A percentile compares a stretch with the other conserved stretches of the same genome.
Evolutionary conservation across 768 basidiomycete species (phyloP).

Genomic region (Rubroboletus satanas): DNA sequence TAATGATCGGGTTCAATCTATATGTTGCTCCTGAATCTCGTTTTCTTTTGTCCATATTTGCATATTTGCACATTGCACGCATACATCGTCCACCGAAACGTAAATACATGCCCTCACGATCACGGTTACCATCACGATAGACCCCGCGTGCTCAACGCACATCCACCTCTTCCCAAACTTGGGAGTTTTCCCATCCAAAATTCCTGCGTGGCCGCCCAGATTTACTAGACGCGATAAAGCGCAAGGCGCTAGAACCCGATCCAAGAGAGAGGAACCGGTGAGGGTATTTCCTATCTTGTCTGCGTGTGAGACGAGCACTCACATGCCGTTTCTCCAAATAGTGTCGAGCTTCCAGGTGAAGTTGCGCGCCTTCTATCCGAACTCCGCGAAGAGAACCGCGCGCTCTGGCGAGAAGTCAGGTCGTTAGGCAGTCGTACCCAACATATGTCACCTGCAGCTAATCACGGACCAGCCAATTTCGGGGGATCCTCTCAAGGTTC

Average conservation of each 20-base stretch:
- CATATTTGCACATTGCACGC: slow-evolving; percentile 2
- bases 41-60: background rate
- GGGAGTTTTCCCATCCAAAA: slow-evolving; percentile 88
- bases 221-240: slow-evolving; percentile 80
- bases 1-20: slow-evolving; percentile 12
- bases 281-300: background rate
- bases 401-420: slow-evolving; percentile 44
- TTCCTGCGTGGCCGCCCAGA: slow-evolving; percentile 79
- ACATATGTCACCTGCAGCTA: background rate
- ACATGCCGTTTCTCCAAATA: slow-evolving; percentile 37
- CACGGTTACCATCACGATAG: slow-evolving; percentile 31
- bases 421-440: slow-evolving; percentile 21
- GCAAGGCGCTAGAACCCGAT: slow-evolving; percentile 81
- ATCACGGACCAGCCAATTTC: slow-evolving; percentile 5
- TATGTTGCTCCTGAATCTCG: background rate
- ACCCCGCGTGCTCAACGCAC: slow-evolving; percentile 82
- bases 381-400: slow-evolving; percentile 69
- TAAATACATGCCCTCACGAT: background rate
- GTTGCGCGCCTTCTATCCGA: slow-evolving; percentile 50
- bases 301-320: background rate
- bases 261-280: slow-evolving; percentile 41
- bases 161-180: slow-evolving; percentile 75
- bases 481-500: slow-evolving; percentile 6
- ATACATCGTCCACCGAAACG: slow-evolving; percentile 1
- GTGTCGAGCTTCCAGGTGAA: slow-evolving; percentile 80